phyloP scores from a whole-genome alignment of 192 early-diverging fungal genomes.

The Backusella westeae region DNA sequence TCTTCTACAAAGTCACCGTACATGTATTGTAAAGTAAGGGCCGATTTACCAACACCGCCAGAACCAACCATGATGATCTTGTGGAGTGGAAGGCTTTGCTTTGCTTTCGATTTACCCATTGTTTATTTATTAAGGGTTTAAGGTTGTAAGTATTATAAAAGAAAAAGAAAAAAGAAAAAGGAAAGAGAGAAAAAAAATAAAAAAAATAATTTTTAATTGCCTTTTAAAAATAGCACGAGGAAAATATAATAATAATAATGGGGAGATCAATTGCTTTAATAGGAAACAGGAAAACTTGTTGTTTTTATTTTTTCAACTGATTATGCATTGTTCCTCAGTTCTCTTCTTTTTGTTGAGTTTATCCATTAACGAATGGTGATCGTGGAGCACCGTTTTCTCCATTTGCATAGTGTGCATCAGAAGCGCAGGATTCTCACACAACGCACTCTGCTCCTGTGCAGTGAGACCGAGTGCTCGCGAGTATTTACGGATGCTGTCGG shows the following conservation, averaged over 20 bases:
- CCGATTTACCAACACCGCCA: slow-evolving; percentile 89
- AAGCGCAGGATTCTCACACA: slow-evolving; percentile 19
- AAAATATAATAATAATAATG: neutral
- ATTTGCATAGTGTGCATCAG: slow-evolving; percentile 15
- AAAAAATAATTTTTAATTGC: neutral
- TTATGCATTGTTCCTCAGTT: neutral
- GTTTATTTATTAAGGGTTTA: neutral
- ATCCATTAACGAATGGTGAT: neutral
- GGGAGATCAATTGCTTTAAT: neutral
- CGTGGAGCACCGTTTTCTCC: neutral
- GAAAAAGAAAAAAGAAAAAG: neutral
- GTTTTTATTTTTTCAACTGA: neutral
- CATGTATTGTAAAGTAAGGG: slow-evolving; percentile 87
- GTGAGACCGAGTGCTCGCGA: slow-evolving; percentile 22
- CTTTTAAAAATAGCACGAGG: neutral
- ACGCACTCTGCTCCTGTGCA: slow-evolving; percentile 23
- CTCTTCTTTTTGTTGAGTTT: neutral
- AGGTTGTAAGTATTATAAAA: neutral
- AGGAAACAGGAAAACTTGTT: neutral
- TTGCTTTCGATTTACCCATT: slow-evolving; percentile 47
- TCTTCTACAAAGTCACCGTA: slow-evolving; percentile 94
- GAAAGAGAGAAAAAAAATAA: neutral
- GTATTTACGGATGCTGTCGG: slow-evolving; percentile 27
- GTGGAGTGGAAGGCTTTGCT: slow-evolving; percentile 74
- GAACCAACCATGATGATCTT: slow-evolving; percentile 93